A percentile compares a stretch with the other conserved stretches of the same genome.
Conservation (phyloP, 352 stramenopile genomes). For the Phytophthora pluvialis region DNA sequence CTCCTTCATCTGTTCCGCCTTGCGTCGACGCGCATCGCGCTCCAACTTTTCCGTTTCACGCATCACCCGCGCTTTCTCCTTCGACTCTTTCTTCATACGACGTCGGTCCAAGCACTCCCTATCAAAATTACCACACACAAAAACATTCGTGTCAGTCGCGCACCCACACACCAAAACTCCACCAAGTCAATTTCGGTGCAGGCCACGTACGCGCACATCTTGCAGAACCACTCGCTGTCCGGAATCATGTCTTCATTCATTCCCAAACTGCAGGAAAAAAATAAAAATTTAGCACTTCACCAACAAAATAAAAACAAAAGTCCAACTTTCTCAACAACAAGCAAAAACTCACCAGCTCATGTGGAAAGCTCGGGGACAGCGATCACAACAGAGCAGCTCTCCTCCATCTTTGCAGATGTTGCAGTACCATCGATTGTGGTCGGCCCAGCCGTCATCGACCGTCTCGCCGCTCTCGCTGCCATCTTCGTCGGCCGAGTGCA, state of each 20-base stretch:
- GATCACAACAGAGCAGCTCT: slow-evolving; percentile 91
- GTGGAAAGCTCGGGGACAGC: slow-evolving; percentile 94
- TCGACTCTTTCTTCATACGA: slow-evolving; percentile 73
- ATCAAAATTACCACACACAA: slow-evolving; percentile 7
- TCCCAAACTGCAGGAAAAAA: slow-evolving; percentile 54
- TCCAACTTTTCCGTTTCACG: slow-evolving; percentile 85
- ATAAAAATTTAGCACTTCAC: slow-evolving; percentile 2
- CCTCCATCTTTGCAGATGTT: slow-evolving; percentile 92
- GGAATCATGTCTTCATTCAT: slow-evolving; percentile 82
- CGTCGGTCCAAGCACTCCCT: slow-evolving; percentile 84
- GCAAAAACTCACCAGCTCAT: slow-evolving; percentile 70
- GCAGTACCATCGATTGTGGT: slow-evolving; percentile 92
- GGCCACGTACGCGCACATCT: slow-evolving; percentile 82
- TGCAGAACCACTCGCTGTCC: slow-evolving; percentile 89
- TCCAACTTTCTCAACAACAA: not conserved
- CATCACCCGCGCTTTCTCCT: slow-evolving; percentile 79
- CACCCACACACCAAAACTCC: slow-evolving; percentile 1
- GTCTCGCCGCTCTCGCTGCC: slow-evolving; percentile 50
- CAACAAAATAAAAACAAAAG: slow-evolving; percentile 5
- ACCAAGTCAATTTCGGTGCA: not conserved
- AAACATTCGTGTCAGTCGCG: not conserved
- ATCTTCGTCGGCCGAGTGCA: slow-evolving; percentile 46
- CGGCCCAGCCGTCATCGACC: slow-evolving; percentile 74
- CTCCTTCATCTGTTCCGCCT: slow-evolving; percentile 75
- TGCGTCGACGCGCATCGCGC: slow-evolving; percentile 67